Conservation (phyloP, 2,329 filamentous ascomycete genomes). For the Apiospora koreana region DNA sequence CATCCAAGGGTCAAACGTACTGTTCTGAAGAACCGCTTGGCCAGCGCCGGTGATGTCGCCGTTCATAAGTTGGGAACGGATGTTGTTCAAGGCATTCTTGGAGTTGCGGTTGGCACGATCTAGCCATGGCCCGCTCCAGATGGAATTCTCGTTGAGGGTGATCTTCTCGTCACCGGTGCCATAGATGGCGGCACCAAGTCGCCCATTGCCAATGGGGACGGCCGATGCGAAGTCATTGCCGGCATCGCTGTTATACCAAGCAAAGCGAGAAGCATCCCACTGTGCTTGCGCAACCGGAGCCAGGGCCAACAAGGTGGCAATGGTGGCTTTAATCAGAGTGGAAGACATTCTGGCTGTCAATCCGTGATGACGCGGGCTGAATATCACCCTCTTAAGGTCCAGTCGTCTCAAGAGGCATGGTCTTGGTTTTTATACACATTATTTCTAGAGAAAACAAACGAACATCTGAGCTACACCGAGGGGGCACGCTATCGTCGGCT, state of each 20-base stretch:
- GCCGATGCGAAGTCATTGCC: slow-evolving; percentile 30
- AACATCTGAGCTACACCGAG: neutral
- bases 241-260: slow-evolving; percentile 21
- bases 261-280: slow-evolving; percentile 19
- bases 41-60: slow-evolving; percentile 38
- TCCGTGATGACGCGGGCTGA: no score
- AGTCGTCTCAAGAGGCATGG: neutral
- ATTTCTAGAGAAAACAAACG: neutral
- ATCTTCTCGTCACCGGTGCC: slow-evolving; percentile 39
- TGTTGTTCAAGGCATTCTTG: slow-evolving; percentile 31
- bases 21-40: slow-evolving; percentile 26
- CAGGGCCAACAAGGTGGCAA: neutral
- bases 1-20: neutral
- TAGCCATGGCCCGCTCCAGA: slow-evolving; percentile 47
- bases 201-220: slow-evolving; percentile 51
- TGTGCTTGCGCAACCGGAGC: neutral
- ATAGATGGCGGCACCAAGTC: slow-evolving; percentile 43
- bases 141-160: slow-evolving; percentile 49
- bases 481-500: neutral
- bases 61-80: slow-evolving; percentile 37
- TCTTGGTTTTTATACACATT: neutral
- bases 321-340: neutral
- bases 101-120: slow-evolving; percentile 42
- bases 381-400: neutral
- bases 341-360: neutral